Percentiles rank a stretch among this genome's conserved stretches.
Evolutionary conservation across 2,329 filamentous ascomycete species (phyloP).

Genomic region (Lachnellula hyalina): DNA sequence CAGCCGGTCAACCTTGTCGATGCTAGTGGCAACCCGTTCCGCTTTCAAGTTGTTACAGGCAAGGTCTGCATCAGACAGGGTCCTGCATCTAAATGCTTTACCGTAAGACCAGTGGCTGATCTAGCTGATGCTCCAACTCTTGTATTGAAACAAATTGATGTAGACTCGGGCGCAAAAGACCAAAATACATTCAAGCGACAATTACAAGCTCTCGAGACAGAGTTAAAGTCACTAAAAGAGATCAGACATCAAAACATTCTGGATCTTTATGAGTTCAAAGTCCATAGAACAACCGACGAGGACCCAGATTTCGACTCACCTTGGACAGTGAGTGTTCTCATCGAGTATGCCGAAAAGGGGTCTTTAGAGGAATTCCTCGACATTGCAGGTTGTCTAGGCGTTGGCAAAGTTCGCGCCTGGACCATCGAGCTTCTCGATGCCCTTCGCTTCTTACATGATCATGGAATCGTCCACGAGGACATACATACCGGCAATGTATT

Average conservation of each 20-base stretch:
- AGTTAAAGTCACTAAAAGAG: constrained; percentile 69
- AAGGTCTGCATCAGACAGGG: constrained; percentile 62
- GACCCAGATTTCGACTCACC: constrained; percentile 33
- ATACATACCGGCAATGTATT: constrained; percentile 78
- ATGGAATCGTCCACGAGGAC: constrained; percentile 77
- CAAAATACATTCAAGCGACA: constrained; percentile 65
- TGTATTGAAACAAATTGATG: constrained; percentile 64
- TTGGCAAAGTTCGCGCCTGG: constrained; percentile 77
- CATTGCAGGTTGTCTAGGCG: constrained; percentile 66
- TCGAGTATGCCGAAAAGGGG: constrained; percentile 73
- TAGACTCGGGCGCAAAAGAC: constrained; percentile 55
- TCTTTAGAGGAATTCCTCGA: constrained; percentile 78
- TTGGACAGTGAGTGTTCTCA: constrained; percentile 73
- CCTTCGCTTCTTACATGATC: constrained; percentile 78
- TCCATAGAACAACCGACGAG: constrained; percentile 61
- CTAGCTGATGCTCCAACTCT: constrained; percentile 51
- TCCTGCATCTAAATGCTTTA: constrained; percentile 62
- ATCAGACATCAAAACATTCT: constrained; percentile 73
- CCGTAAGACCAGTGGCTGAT: constrained; percentile 62
- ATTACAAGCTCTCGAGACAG: constrained; percentile 69
- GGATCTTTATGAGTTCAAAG: constrained; percentile 76
- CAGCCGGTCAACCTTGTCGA: constrained; percentile 60
- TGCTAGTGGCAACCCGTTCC: constrained; percentile 54
- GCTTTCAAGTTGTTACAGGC: constrained; percentile 66
- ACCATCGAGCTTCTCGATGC: constrained; percentile 89